Conservation (phyloP, 352 stramenopile genomes). For the Pythium dissimile region DNA sequence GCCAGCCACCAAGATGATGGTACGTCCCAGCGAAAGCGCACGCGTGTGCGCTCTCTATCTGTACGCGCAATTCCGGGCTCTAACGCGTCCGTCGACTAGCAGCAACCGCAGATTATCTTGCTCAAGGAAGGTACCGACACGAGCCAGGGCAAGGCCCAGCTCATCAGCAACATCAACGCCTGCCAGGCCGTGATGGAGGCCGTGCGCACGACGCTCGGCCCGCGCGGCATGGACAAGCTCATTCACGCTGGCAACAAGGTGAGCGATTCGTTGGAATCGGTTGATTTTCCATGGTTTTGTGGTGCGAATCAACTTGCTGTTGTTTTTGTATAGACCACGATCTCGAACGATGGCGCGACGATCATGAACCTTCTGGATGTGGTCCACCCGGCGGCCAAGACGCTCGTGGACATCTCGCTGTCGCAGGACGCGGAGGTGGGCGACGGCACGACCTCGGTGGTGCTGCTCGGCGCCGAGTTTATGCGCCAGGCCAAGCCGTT, state of each 20-base stretch:
- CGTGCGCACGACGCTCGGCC: constrained; percentile 96
- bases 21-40: constrained; percentile 6
- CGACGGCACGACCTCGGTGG: constrained; percentile 96
- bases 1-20: constrained; percentile 50
- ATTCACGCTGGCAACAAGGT: constrained; percentile 89
- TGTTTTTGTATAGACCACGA: constrained; percentile 81
- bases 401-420: constrained; percentile 97
- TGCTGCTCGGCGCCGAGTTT: constrained; percentile 96
- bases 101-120: constrained; percentile 98
- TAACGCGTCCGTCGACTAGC: background rate
- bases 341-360: constrained; percentile 98
- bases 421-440: constrained; percentile 89
- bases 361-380: constrained; percentile 99
- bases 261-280: background rate
- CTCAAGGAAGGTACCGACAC: constrained; percentile 99
- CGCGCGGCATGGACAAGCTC: constrained; percentile 99
- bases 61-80: background rate
- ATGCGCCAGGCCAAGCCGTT: constrained; percentile 97
- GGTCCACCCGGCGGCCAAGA: constrained; percentile 98
- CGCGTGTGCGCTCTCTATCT: background rate
- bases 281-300: background rate
- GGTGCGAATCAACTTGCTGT: background rate
- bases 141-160: constrained; percentile 95
- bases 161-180: constrained; percentile 91
- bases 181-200: constrained; percentile 96